Evolutionary conservation across 2,329 filamentous ascomycete genomes (phyloP).

Genomic region (Colletotrichum theobromicola): DNA sequence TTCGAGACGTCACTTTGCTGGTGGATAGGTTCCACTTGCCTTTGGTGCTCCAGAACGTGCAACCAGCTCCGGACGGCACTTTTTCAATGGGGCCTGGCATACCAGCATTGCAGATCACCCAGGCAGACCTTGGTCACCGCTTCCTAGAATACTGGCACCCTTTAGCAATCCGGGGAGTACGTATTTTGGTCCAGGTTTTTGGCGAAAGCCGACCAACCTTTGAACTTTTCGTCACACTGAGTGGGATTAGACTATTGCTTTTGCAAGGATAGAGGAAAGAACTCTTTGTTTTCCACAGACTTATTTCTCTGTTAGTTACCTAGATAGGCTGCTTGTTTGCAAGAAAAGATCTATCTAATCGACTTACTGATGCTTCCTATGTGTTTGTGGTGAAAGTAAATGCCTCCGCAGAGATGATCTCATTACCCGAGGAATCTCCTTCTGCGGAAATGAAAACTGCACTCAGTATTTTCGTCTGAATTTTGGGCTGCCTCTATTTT

Average conservation of each 20-base stretch:
- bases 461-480: background rate
- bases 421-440: fast-evolving
- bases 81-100: background rate
- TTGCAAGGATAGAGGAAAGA: background rate
- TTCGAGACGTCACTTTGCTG: background rate
- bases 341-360: too few relatives aligned
- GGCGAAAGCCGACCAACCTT: fast-evolving
- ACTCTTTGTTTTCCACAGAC: fast-evolving
- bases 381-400: background rate
- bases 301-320: background rate
- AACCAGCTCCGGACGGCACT: background rate
- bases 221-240: background rate
- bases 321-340: too few relatives aligned
- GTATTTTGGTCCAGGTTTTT: background rate
- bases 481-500: fast-evolving
- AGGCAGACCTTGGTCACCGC: background rate
- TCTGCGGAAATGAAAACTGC: background rate
- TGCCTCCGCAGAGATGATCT: background rate
- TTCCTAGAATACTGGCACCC: background rate
- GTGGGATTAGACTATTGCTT: background rate
- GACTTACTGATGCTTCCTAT: fast-evolving
- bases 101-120: background rate
- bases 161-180: background rate
- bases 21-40: background rate
- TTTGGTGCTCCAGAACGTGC: background rate